Conservation (phyloP, 768 basidiomycete species). For the Kwoniella sp. region DNA sequence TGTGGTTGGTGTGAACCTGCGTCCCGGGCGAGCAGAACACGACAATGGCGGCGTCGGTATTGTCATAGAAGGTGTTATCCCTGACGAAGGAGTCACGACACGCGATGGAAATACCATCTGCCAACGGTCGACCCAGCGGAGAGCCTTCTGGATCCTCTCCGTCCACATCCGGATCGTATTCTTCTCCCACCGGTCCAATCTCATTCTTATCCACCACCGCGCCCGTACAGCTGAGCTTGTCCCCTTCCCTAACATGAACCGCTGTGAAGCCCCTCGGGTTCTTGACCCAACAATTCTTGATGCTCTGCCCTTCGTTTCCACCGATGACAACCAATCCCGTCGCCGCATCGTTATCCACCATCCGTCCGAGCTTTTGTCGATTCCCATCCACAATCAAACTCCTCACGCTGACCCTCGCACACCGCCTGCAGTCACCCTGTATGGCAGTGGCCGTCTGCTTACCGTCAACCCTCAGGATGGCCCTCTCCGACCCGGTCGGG, state of each 20-base stretch:
- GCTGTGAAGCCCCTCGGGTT: constrained; percentile 51
- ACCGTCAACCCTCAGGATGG: constrained; percentile 45
- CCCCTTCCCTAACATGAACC: constrained; percentile 51
- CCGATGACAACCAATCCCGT: constrained; percentile 44
- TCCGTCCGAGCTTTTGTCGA: constrained; percentile 45
- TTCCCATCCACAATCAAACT: constrained; percentile 50
- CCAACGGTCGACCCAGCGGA: constrained; percentile 50
- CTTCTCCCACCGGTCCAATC: constrained; percentile 52
- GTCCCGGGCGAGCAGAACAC: constrained; percentile 53
- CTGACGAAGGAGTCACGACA: constrained; percentile 50
- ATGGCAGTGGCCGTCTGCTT: constrained; percentile 41
- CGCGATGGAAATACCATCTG: constrained; percentile 52
- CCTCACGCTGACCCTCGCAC: constrained; percentile 43
- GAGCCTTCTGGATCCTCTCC: constrained; percentile 49
- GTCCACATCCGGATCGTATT: constrained; percentile 46
- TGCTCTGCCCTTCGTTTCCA: constrained; percentile 48
- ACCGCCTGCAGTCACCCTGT: constrained; percentile 51
- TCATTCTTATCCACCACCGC: constrained; percentile 48
- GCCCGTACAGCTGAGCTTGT: constrained; percentile 43
- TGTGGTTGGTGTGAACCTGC: constrained; percentile 48
- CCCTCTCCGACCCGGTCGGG: constrained; percentile 50
- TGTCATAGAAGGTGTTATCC: constrained; percentile 50
- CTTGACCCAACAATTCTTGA: constrained; percentile 36
- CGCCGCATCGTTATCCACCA: constrained; percentile 22
- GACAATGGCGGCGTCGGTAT: constrained; percentile 51